Percentiles rank a stretch among this genome's conserved stretches.
Conservation (phyloP, 257 asterid genomes). For the Pogostemon cablin region DNA sequence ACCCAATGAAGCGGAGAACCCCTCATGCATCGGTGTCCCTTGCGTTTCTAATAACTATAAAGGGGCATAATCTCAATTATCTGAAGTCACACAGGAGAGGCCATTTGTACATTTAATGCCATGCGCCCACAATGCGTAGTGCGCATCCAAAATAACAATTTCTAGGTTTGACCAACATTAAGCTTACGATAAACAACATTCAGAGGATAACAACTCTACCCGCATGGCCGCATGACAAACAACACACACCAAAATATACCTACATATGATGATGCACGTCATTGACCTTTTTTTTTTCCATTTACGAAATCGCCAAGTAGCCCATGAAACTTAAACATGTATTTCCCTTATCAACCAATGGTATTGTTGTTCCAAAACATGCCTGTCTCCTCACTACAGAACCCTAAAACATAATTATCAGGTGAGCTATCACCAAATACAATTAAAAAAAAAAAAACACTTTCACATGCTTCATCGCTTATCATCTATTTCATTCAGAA, state of each 20-base stretch:
- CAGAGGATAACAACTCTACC: background rate
- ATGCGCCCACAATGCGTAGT: background rate
- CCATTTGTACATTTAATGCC: background rate
- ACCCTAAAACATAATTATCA: background rate
- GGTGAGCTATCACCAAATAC: background rate
- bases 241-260: background rate
- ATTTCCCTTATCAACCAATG: conserved; percentile 7
- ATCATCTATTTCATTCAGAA: background rate
- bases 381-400: background rate
- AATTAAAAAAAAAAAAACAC: too few species aligned
- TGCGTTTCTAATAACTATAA: background rate
- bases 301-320: conserved; percentile 8
- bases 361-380: background rate
- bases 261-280: background rate
- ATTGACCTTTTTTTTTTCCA: background rate
- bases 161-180: background rate
- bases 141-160: too few species aligned
- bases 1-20: background rate
- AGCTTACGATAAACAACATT: conserved; percentile 3
- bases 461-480: too few species aligned
- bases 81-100: background rate
- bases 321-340: background rate
- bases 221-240: background rate
- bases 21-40: background rate
- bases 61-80: background rate